phyloP scores from a whole-genome alignment of 257 asterid species.

The Rehmannia glutinosa region DNA sequence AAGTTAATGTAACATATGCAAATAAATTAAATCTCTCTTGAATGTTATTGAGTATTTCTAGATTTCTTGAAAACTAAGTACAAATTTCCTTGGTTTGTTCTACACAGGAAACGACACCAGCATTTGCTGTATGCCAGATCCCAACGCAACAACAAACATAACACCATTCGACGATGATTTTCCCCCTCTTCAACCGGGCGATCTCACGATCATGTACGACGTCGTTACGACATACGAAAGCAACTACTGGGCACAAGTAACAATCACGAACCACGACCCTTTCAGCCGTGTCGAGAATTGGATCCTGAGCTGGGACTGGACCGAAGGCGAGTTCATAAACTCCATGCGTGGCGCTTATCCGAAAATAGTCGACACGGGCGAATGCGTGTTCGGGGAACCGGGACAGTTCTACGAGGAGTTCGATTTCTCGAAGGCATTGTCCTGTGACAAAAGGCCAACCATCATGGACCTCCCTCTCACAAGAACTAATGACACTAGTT shows the following conservation, averaged over 20 bases:
- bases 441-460: slow-evolving; percentile 51
- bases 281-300: slow-evolving; percentile 51
- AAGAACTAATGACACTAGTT: slow-evolving; percentile 43
- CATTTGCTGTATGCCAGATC: slow-evolving; percentile 42
- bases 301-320: slow-evolving; percentile 71
- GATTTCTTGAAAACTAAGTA: too few relatives aligned
- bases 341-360: slow-evolving; percentile 66
- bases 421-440: slow-evolving; percentile 48
- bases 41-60: too few relatives aligned
- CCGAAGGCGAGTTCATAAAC: slow-evolving; percentile 57
- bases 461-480: slow-evolving; percentile 58
- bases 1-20: too few relatives aligned
- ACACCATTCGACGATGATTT: slow-evolving; percentile 6
- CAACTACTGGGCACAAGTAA: slow-evolving; percentile 55
- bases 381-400: slow-evolving; percentile 55
- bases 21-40: too few relatives aligned
- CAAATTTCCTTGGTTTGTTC: too few relatives aligned
- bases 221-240: slow-evolving; percentile 35
- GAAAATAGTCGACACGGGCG: slow-evolving; percentile 32
- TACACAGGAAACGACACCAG: slow-evolving; percentile 33
- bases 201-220: slow-evolving; percentile 57
- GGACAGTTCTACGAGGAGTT: slow-evolving; percentile 31
- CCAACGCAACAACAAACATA: slow-evolving; percentile 25
- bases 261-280: slow-evolving; percentile 52
- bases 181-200: slow-evolving; percentile 44